A percentile compares a stretch with the other conserved stretches of the same genome.
Conservation (phyloP, 2,329 filamentous ascomycete species). For the Scolecobasidium constrictum region DNA sequence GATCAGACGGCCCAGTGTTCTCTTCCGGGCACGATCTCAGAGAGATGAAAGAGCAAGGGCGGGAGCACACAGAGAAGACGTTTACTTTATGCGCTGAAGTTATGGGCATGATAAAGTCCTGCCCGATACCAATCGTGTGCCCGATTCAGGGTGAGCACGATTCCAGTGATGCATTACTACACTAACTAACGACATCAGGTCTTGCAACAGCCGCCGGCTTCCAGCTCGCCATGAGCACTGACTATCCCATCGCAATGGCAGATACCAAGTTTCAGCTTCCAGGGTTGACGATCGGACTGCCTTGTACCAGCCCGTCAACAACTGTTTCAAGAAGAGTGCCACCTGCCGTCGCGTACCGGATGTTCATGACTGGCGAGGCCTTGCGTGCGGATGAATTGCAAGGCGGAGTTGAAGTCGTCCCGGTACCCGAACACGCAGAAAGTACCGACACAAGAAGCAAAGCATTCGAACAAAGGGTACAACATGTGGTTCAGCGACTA, state of each 20-base stretch:
- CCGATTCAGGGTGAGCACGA: neutral
- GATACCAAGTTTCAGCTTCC: neutral
- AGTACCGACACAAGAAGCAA: neutral
- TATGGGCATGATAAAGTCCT: neutral
- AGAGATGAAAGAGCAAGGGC: neutral
- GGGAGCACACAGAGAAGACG: neutral
- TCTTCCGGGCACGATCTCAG: neutral
- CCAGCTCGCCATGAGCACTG: neutral
- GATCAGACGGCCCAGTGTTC: neutral
- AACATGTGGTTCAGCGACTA: neutral
- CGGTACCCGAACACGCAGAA: constrained; percentile 1
- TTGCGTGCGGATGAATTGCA: neutral
- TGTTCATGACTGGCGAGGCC: neutral
- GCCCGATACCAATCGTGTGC: neutral
- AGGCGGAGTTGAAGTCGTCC: neutral
- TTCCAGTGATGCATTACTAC: too few species aligned
- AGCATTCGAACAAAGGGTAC: constrained; percentile 1
- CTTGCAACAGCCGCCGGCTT: neutral
- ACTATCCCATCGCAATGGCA: neutral
- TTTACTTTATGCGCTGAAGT: neutral
- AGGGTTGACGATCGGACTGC: neutral
- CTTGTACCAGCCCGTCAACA: neutral
- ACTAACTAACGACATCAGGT: too few species aligned
- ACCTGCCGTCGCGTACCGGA: neutral
- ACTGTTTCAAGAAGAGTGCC: neutral